Percentiles rank a stretch among this genome's conserved stretches.
Evolutionary conservation across 2,329 filamentous ascomycete genomes (phyloP).

Genomic region (Fusarium floridanum): DNA sequence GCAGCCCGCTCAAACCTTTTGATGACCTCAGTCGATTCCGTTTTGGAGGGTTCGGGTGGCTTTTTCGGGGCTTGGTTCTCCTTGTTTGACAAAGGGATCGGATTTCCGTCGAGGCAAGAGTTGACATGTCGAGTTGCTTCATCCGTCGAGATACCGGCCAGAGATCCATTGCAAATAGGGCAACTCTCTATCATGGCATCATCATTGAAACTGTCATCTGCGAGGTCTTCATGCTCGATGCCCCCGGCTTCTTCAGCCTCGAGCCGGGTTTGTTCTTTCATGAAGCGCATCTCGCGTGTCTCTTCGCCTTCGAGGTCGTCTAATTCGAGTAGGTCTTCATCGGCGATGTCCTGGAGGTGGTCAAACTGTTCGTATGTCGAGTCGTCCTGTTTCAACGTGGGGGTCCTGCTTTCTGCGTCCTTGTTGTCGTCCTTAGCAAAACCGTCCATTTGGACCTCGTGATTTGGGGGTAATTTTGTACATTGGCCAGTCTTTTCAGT

Average conservation of each 20-base stretch:
- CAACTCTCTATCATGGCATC: constrained; percentile 62
- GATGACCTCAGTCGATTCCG: constrained; percentile 57
- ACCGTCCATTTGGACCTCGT: constrained; percentile 37
- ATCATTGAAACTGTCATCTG: constrained; percentile 50
- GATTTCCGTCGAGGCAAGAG: constrained; percentile 87
- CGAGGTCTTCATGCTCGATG: constrained; percentile 53
- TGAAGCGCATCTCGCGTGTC: constrained; percentile 74
- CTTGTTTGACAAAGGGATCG: constrained; percentile 66
- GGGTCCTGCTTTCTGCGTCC: constrained; percentile 28
- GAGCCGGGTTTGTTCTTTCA: constrained; percentile 79
- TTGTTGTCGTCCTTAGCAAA: constrained; percentile 40
- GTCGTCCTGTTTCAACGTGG: constrained; percentile 48
- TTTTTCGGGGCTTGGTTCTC: constrained; percentile 23
- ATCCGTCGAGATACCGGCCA: constrained; percentile 72
- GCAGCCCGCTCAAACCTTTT: constrained; percentile 76
- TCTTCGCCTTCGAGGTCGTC: constrained; percentile 72
- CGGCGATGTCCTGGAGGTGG: constrained; percentile 51
- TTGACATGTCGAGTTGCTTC: constrained; percentile 90
- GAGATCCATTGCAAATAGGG: constrained; percentile 76
- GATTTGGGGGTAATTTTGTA: constrained; percentile 39
- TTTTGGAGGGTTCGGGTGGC: constrained; percentile 38
- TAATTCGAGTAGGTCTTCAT: constrained; percentile 69
- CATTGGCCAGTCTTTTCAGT: constrained; percentile 32
- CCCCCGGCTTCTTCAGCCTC: constrained; percentile 69
- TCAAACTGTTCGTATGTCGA: constrained; percentile 51